Evolutionary conservation across 2,329 filamentous ascomycete genomes (phyloP).

Genomic region (Lachnellula arida): DNA sequence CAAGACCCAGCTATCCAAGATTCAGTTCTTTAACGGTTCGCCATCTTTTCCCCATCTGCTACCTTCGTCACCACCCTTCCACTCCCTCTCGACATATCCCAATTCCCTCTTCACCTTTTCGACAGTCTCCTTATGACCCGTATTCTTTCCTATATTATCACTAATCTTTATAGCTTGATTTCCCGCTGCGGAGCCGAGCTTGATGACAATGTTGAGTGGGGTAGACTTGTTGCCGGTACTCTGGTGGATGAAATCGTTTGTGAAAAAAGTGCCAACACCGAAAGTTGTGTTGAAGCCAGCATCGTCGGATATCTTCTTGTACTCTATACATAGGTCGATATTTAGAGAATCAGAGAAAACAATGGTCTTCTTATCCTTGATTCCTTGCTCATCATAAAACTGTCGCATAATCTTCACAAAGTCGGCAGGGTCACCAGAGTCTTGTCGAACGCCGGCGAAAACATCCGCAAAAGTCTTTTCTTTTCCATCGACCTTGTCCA

Average conservation of each 20-base stretch:
- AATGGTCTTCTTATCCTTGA: constrained; percentile 78
- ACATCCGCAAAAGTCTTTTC: constrained; percentile 57
- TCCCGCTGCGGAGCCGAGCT: constrained; percentile 79
- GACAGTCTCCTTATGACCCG: constrained; percentile 75
- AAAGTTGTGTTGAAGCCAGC: constrained; percentile 82
- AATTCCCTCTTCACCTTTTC: constrained; percentile 77
- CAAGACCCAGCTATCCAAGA: not conserved
- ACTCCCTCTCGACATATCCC: constrained; percentile 80
- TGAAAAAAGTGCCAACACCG: constrained; percentile 92
- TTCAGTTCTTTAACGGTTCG: constrained; percentile 1
- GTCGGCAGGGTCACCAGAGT: constrained; percentile 64
- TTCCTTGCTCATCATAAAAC: constrained; percentile 43
- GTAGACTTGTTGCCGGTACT: constrained; percentile 76
- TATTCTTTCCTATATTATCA: constrained; percentile 86
- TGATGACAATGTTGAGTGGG: constrained; percentile 97
- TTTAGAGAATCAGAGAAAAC: constrained; percentile 96
- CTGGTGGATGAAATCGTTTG: constrained; percentile 81
- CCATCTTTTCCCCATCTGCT: constrained; percentile 67
- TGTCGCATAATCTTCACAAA: constrained; percentile 60
- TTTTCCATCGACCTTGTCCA: constrained; percentile 35
- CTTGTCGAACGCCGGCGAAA: constrained; percentile 65
- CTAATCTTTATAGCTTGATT: constrained; percentile 87
- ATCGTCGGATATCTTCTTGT: constrained; percentile 77
- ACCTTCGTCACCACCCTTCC: constrained; percentile 80
- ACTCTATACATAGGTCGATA: constrained; percentile 84